A percentile compares a stretch with the other conserved stretches of the same genome.
Conservation (phyloP, 257 asterid species). For the Nicotiana tabacum region DNA sequence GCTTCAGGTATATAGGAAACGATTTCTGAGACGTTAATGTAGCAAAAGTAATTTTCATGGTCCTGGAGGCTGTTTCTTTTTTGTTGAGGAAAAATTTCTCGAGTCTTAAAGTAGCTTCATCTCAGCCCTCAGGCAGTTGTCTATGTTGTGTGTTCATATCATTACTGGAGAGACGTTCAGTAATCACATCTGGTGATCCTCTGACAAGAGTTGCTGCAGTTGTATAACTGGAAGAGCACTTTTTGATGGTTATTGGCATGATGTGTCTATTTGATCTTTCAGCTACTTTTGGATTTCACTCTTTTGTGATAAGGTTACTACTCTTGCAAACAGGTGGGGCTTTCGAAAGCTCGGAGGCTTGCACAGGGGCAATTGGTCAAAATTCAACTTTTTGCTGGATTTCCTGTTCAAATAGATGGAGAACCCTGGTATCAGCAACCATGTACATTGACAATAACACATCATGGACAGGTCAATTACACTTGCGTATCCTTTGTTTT, state of each 20-base stretch:
- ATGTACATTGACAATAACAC: constrained; percentile 73
- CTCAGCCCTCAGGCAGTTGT: not conserved
- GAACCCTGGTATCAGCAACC: constrained; percentile 98
- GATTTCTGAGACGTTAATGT: not conserved
- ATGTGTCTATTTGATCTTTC: not conserved
- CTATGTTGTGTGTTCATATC: not conserved
- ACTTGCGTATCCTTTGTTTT: not conserved
- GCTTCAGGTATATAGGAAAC: constrained; percentile 60
- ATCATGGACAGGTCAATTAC: constrained; percentile 79
- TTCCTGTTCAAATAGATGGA: constrained; percentile 96
- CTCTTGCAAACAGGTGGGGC: constrained; percentile 66
- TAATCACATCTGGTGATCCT: not conserved
- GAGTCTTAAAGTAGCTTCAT: not conserved
- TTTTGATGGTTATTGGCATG: not conserved
- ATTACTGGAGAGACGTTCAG: not conserved
- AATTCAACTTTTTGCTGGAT: constrained; percentile 80
- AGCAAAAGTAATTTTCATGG: not conserved
- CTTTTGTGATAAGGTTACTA: not conserved
- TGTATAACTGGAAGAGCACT: not conserved
- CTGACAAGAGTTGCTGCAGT: not conserved
- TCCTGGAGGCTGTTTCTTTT: not conserved
- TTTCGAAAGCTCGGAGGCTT: constrained; percentile 91
- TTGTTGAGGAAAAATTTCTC: not conserved
- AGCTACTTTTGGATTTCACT: not conserved
- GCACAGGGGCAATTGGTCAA: constrained; percentile 94